These are phyloP conservation scores for Termitomyces sp. DNA, from an alignment of 768 basidiomycete species.

Conservation along the genomic window DNA sequence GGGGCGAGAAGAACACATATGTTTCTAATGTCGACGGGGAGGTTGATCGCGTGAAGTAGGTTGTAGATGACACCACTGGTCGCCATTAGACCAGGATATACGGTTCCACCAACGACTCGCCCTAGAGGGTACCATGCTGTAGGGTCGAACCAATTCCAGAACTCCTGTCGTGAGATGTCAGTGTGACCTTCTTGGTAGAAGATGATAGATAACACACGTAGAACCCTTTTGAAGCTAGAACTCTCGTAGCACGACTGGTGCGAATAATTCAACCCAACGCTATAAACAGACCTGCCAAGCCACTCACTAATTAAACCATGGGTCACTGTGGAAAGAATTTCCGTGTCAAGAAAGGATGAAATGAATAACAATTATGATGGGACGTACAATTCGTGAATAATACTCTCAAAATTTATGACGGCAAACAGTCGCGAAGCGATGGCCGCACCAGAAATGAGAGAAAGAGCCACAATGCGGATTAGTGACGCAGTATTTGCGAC, in stretches of 20 bases:
- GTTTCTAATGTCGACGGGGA: slow-evolving; percentile 97
- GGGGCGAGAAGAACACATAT: slow-evolving; percentile 96
- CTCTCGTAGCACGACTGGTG: slow-evolving; percentile 83
- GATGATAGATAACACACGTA: slow-evolving; percentile 58
- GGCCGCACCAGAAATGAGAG: slow-evolving; percentile 90
- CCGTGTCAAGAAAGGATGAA: slow-evolving; percentile 9
- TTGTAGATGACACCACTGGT: slow-evolving; percentile 98
- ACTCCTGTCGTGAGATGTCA: slow-evolving; percentile 58
- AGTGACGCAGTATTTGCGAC: slow-evolving; percentile 88
- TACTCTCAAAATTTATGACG: slow-evolving; percentile 97
- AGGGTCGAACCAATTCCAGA: slow-evolving; percentile 99
- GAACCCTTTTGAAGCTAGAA: slow-evolving; percentile 91
- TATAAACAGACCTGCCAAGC: slow-evolving; percentile 15
- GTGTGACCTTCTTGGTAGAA: background rate
- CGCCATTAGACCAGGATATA: slow-evolving; percentile 98
- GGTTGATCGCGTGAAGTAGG: slow-evolving; percentile 78
- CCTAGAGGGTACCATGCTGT: slow-evolving; percentile 99
- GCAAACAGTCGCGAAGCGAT: slow-evolving; percentile 96
- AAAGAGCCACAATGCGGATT: slow-evolving; percentile 85
- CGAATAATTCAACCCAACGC: slow-evolving; percentile 12
- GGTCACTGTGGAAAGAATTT: slow-evolving; percentile 51
- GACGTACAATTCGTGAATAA: slow-evolving; percentile 98
- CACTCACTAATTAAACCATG: slow-evolving; percentile 98
- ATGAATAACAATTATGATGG: slow-evolving; percentile 1
- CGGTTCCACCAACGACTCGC: slow-evolving; percentile 96